Base-by-base conservation (phyloP, 2,329 filamentous ascomycete species). In the Talaromyces albobiverticillius region DNA sequence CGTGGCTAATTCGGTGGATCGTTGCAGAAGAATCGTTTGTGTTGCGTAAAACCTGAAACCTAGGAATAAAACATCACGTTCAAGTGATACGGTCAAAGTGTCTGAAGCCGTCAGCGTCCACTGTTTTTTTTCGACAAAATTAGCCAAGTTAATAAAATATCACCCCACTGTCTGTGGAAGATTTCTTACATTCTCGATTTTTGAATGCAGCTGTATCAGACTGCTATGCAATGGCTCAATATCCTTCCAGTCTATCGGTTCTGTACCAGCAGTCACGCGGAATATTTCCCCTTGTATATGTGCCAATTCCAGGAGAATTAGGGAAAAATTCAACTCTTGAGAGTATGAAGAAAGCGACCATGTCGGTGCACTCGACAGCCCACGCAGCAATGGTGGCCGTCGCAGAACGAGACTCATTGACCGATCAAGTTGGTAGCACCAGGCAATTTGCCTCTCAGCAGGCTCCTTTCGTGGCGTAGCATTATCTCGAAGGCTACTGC, bases 391-490 rank as follows among this genome's bases (percentile, higher is more conserved):
- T 5, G 61, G 40, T 14, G 60, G 59, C 16, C 60, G 62, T 29
- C 47, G 31, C 11, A 67, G 55, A 29, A 67, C 61, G 13, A 62
- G 47, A 50, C 66, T 63, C 13, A 67, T 54, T 1, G 61, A 64
- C 23, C 60, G 42, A 49, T 68, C 65, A 4, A 65, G 55, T 29
- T 63, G 66, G 40, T 62, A 67, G 45, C 64, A 67, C 62, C 63
- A 67, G 14, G 55, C 62, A 18, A 68, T 46, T 18, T 46, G 60
- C 29, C 52, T 59, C 13, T 57, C 47, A 6, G 62, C 59, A 14
- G 63, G 61, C 26, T 64, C 56, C 10, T 64, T 54, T 2, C 18
- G 3, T 22, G 20, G 25, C 13, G 9, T 23, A 13, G 16, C 7
- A 31, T 50, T 2, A 14, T n/a, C 14, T 11, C 8, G 13, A 29